A percentile compares a stretch with the other conserved stretches of the same genome.
Evolutionary conservation across 352 stramenopile genomes (phyloP).

Genomic region (Phytopythium helicoides): DNA sequence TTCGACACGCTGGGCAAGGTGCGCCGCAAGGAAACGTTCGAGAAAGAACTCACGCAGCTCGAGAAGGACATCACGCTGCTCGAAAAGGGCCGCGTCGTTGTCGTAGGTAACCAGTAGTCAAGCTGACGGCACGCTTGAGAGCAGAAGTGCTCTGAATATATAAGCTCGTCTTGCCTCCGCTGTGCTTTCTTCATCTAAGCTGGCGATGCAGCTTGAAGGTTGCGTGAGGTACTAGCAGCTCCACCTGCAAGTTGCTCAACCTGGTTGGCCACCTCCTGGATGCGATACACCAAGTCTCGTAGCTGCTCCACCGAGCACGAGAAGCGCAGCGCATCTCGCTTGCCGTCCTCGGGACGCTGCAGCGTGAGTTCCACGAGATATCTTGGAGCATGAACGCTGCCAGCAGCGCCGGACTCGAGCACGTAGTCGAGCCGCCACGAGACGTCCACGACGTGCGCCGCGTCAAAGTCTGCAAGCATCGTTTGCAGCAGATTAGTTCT

Average conservation of each 20-base stretch:
- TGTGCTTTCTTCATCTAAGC: not conserved
- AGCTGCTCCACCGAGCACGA: conserved; percentile 70
- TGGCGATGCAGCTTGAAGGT: not conserved
- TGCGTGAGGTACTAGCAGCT: not conserved
- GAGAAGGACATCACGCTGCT: conserved; percentile 92
- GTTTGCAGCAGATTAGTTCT: not conserved
- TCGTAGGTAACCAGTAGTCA: conserved; percentile 35
- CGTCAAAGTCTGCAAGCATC: conserved; percentile 51
- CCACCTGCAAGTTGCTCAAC: conserved; percentile 52
- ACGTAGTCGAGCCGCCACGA: conserved; percentile 75
- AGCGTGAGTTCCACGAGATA: conserved; percentile 71
- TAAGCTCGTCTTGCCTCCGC: not conserved
- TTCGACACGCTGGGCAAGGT: conserved; percentile 93
- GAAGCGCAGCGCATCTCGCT: conserved; percentile 41
- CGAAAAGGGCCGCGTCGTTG: conserved; percentile 64
- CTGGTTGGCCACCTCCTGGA: conserved; percentile 61
- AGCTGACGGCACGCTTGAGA: not conserved
- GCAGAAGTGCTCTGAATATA: no score
- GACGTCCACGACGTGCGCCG: conserved; percentile 70
- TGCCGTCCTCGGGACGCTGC: conserved; percentile 29
- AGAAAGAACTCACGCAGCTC: conserved; percentile 89
- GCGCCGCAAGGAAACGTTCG: conserved; percentile 90
- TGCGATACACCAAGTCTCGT: conserved; percentile 62
- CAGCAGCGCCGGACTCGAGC: conserved; percentile 48
- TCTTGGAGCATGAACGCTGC: conserved; percentile 48